Conservation (phyloP, 1,284 basidiomycete genomes). For the Takashimella tepidaria region DNA sequence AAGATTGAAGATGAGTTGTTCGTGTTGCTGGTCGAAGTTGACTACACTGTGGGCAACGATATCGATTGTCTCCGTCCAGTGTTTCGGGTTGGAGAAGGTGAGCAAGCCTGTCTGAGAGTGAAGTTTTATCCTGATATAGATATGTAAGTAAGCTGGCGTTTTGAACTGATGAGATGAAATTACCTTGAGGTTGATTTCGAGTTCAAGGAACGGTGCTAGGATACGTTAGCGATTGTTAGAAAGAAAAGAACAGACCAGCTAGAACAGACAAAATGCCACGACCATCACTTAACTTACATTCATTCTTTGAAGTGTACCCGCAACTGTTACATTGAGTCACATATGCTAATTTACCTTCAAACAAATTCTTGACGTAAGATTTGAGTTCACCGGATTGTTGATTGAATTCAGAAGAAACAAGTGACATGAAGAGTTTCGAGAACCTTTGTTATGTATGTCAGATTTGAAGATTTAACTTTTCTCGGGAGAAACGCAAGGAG, state of each 20-base stretch:
- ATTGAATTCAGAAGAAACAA: constrained; percentile 75
- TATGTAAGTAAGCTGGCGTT: not conserved
- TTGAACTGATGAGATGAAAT: not conserved
- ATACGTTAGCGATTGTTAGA: constrained; percentile 4
- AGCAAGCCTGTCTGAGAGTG: constrained; percentile 64
- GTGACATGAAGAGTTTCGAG: constrained; percentile 85
- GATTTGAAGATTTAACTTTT: too few relatives aligned
- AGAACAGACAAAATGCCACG: too few relatives aligned
- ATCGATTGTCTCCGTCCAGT: constrained; percentile 78
- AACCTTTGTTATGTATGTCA: constrained; percentile 63
- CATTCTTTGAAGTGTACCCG: constrained; percentile 41
- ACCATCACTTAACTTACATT: not conserved
- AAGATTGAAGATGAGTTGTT: constrained; percentile 59
- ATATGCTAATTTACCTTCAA: constrained; percentile 76
- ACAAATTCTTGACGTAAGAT: constrained; percentile 70
- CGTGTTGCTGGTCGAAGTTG: constrained; percentile 69
- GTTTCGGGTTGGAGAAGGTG: constrained; percentile 61
- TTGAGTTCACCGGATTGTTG: constrained; percentile 60
- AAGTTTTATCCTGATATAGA: constrained; percentile 58
- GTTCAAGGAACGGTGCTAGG: constrained; percentile 63
- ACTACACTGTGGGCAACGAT: constrained; percentile 68
- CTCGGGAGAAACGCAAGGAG: not conserved
- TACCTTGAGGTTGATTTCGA: constrained; percentile 77
- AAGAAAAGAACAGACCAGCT: not conserved
- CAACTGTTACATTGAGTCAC: constrained; percentile 70